phyloP scores from a whole-genome alignment of 2,329 filamentous ascomycete genomes.

The Trichoderma cornu-damae region DNA sequence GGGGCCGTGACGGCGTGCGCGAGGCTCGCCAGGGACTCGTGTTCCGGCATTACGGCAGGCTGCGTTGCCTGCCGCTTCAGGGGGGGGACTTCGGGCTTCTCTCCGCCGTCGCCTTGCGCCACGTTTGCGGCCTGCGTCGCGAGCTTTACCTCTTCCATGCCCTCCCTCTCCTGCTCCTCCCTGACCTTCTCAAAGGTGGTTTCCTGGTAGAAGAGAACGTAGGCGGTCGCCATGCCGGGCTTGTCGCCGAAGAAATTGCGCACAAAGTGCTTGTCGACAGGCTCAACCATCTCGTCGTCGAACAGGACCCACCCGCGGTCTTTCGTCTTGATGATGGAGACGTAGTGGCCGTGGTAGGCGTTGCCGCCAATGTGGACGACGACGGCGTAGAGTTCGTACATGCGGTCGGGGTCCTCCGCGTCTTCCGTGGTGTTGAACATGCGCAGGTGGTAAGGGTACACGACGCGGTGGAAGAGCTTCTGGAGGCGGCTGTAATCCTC shows the following conservation, averaged over 20 bases:
- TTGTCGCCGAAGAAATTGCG: conserved; percentile 96
- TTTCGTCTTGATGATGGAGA: conserved; percentile 95
- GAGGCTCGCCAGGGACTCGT: conserved; percentile 52
- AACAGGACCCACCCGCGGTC: conserved; percentile 95
- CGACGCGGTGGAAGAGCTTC: conserved; percentile 93
- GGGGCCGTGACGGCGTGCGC: conserved; percentile 63
- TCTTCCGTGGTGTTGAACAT: conserved; percentile 98
- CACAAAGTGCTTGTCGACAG: conserved; percentile 93
- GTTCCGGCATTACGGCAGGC: conserved; percentile 42
- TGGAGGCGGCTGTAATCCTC: conserved; percentile 90
- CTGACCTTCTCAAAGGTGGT: conserved; percentile 63
- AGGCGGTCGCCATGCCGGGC: conserved; percentile 85
- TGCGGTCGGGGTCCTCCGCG: conserved; percentile 81
- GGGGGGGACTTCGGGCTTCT: conserved; percentile 40
- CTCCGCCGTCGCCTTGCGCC: conserved; percentile 42
- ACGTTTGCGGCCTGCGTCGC: conserved; percentile 53
- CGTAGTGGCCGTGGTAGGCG: conserved; percentile 95
- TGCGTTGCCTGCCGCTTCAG: conserved; percentile 49
- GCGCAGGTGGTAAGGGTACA: conserved; percentile 93
- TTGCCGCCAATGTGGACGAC: conserved; percentile 96
- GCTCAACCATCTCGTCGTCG: conserved; percentile 97
- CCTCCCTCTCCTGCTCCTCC: conserved; percentile 80
- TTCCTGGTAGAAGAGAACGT: conserved; percentile 97
- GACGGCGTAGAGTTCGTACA: conserved; percentile 96
- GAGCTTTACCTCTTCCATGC: conserved; percentile 56